Conservation (phyloP, 352 stramenopile species). For the Pythium apleroticum region DNA sequence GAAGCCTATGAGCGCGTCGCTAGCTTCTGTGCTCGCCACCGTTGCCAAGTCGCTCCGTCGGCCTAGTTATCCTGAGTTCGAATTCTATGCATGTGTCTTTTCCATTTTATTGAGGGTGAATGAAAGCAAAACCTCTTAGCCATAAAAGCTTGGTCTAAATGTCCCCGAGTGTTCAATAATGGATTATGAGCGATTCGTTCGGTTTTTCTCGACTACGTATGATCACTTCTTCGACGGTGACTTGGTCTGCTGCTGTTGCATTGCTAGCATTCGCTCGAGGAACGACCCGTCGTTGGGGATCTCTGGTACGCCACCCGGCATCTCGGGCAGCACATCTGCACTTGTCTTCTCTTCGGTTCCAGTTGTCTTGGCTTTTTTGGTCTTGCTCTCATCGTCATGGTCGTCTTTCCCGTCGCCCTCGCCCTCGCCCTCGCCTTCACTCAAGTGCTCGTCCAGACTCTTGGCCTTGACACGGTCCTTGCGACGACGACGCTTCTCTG, state of each 20-base stretch:
- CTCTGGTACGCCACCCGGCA: constrained; percentile 64
- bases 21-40: constrained; percentile 57
- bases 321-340: constrained; percentile 45
- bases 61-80: neutral
- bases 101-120: neutral
- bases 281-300: constrained; percentile 85
- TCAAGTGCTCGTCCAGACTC: constrained; percentile 20
- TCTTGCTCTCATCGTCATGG: constrained; percentile 9
- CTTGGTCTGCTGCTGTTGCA: constrained; percentile 49
- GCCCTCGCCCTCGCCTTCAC: constrained; percentile 29
- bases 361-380: constrained; percentile 20
- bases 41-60: neutral
- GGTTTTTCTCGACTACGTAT: too few species aligned
- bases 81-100: neutral
- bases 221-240: constrained; percentile 1
- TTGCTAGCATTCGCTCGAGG: constrained; percentile 63
- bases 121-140: too few species aligned
- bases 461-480: constrained; percentile 65
- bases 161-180: too few species aligned
- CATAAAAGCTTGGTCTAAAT: too few species aligned
- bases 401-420: constrained; percentile 21
- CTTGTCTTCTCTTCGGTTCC: constrained; percentile 14
- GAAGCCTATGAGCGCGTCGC: constrained; percentile 66
- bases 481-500: constrained; percentile 71
- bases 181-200: too few species aligned